These are phyloP conservation scores for Dactylis glomerata DNA, from an alignment of 176 grass and related monocot species.

Conservation along the genomic window DNA sequence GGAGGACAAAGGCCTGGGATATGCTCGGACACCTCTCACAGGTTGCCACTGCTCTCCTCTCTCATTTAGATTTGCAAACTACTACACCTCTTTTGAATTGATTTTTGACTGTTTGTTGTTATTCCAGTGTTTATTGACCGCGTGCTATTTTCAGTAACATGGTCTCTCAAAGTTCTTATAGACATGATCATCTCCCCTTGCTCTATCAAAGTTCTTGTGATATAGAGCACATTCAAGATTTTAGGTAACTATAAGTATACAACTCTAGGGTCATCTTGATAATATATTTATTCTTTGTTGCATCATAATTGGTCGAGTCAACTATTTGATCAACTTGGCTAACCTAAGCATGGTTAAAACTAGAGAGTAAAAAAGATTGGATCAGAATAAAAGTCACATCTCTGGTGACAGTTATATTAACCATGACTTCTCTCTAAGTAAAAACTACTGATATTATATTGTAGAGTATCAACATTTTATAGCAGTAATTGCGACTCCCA, in stretches of 20 bases:
- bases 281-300: slow-evolving; percentile 13
- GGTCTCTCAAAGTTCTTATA: background rate
- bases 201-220: no score
- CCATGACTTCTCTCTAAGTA: slow-evolving; percentile 18
- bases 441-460: slow-evolving; percentile 15
- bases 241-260: slow-evolving; percentile 24
- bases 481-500: background rate
- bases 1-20: no score
- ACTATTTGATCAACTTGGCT: slow-evolving; percentile 39
- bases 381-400: slow-evolving; percentile 29
- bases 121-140: no score
- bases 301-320: slow-evolving; percentile 17
- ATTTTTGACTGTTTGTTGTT: no score
- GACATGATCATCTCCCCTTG: background rate
- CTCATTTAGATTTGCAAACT: no score
- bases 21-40: no score
- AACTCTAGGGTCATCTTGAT: background rate
- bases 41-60: no score
- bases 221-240: no score
- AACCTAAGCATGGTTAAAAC: slow-evolving; percentile 44
- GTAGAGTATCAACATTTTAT: slow-evolving; percentile 9
- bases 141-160: background rate
- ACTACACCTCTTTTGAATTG: no score
- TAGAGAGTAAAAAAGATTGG: slow-evolving; percentile 19
- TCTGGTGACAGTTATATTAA: slow-evolving; percentile 42